Conservation (phyloP, 1,284 basidiomycete genomes). For the Sparassis latifolia region DNA sequence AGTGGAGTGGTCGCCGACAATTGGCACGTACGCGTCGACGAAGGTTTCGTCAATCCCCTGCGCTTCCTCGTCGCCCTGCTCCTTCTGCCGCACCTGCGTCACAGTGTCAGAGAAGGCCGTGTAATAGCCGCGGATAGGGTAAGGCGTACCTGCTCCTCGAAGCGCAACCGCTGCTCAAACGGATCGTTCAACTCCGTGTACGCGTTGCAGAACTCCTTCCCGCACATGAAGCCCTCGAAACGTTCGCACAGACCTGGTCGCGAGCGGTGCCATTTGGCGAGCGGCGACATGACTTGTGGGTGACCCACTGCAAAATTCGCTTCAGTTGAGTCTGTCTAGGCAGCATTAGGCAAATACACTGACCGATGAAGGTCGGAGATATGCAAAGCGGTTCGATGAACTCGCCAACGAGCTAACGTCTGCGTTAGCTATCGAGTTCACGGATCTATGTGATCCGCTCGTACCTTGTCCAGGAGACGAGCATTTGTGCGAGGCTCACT, state of each 20-base stretch:
- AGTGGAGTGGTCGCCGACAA: neutral
- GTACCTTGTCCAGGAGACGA: conserved; percentile 92
- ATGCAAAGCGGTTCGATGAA: conserved; percentile 97
- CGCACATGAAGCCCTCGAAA: conserved; percentile 98
- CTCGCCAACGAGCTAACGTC: conserved; percentile 83
- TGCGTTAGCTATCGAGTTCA: neutral
- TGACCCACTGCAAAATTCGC: conserved; percentile 67
- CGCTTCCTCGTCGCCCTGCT: conserved; percentile 95
- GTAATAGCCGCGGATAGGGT: neutral
- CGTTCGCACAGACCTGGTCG: conserved; percentile 95
- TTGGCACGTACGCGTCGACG: conserved; percentile 65
- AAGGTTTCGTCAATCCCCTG: conserved; percentile 96
- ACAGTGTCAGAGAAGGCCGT: conserved; percentile 1
- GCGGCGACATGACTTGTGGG: conserved; percentile 98
- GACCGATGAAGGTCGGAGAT: conserved; percentile 93
- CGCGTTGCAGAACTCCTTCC: conserved; percentile 97
- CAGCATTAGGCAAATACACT: conserved; percentile 11
- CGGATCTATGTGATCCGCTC: conserved; percentile 3
- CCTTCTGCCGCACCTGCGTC: conserved; percentile 79
- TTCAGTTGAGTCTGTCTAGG: conserved; percentile 1
- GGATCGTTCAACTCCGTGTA: conserved; percentile 99
- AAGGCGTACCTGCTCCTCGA: conserved; percentile 79
- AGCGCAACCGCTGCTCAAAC: conserved; percentile 92
- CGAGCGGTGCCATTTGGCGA: conserved; percentile 94
- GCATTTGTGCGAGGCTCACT: conserved; percentile 93